Evolutionary conservation across 768 basidiomycete genomes (phyloP).

Genomic region (Mycena capillaripes): DNA sequence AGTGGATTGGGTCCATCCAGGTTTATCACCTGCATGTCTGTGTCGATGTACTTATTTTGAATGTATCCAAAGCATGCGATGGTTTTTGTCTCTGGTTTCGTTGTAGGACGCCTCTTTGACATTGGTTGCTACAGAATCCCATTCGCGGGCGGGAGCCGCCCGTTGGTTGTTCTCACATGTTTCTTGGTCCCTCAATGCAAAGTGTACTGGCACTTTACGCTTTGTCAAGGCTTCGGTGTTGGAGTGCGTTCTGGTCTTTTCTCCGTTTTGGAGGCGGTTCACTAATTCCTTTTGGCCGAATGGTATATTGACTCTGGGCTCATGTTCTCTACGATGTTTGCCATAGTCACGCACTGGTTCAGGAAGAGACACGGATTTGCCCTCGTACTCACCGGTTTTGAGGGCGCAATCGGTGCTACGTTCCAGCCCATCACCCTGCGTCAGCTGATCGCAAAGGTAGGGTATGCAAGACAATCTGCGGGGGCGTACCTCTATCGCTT

Average conservation of each 20-base stretch:
- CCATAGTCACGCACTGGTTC: conserved; percentile 65
- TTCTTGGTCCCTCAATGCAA: conserved; percentile 68
- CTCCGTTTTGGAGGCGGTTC: not conserved
- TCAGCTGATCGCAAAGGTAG: conserved; percentile 54
- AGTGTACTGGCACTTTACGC: conserved; percentile 69
- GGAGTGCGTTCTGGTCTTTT: conserved; percentile 56
- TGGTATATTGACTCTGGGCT: conserved; percentile 48
- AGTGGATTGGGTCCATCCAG: not conserved
- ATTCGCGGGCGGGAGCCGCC: conserved; percentile 51
- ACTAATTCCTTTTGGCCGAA: too few relatives aligned
- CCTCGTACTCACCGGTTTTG: conserved; percentile 58
- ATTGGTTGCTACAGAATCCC: not conserved
- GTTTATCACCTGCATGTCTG: not conserved
- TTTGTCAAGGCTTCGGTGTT: conserved; percentile 66
- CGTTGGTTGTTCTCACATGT: conserved; percentile 58
- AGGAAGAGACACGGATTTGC: conserved; percentile 57
- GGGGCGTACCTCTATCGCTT: too few relatives aligned
- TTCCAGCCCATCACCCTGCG: conserved; percentile 61
- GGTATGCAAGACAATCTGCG: too few relatives aligned
- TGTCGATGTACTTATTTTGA: not conserved
- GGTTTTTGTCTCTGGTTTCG: not conserved
- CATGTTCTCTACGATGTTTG: conserved; percentile 58
- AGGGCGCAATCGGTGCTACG: conserved; percentile 62
- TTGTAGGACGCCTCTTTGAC: not conserved
- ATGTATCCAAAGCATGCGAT: not conserved